These are phyloP conservation scores for Parmelia sp. DNA, from an alignment of 495 filamentous ascomycete genomes.

Conservation along the genomic window DNA sequence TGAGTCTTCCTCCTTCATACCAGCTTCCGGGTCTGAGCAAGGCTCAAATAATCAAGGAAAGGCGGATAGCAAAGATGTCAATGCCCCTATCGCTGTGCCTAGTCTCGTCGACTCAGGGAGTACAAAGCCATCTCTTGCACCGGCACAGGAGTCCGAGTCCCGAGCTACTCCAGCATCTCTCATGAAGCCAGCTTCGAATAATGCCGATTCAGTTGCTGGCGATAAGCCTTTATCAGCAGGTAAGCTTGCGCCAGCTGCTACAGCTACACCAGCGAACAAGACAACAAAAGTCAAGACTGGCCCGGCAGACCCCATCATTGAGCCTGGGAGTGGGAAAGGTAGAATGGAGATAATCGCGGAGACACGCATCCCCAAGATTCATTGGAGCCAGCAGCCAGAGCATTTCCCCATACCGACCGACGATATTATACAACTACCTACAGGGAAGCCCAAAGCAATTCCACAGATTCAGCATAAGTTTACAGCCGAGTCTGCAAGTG, in stretches of 20 bases:
- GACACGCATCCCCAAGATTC: constrained; percentile 36
- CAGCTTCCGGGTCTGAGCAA: constrained; percentile 14
- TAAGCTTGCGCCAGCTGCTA: not conserved
- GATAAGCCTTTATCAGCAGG: not conserved
- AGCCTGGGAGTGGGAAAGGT: constrained; percentile 34
- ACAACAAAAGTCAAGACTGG: constrained; percentile 16
- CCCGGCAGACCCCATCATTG: constrained; percentile 21
- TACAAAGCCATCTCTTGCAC: not conserved
- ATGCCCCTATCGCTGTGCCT: constrained; percentile 14
- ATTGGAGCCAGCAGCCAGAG: constrained; percentile 67
- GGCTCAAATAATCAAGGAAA: not conserved
- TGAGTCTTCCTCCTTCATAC: constrained; percentile 17
- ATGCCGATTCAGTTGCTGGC: not conserved
- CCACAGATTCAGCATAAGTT: constrained; percentile 72
- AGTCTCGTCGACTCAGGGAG: constrained; percentile 9
- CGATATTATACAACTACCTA: constrained; percentile 69
- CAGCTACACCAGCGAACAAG: constrained; percentile 12
- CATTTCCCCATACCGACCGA: constrained; percentile 65
- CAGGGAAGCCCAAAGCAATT: constrained; percentile 58
- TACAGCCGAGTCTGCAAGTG: constrained; percentile 52
- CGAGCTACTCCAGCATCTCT: constrained; percentile 7
- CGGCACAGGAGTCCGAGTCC: constrained; percentile 13
- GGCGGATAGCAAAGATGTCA: constrained; percentile 4
- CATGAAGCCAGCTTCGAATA: not conserved
- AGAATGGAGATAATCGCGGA: constrained; percentile 39